Conservation (phyloP, 164 flowering plant species). For the grape (Vitis vinifera) region DNA sequence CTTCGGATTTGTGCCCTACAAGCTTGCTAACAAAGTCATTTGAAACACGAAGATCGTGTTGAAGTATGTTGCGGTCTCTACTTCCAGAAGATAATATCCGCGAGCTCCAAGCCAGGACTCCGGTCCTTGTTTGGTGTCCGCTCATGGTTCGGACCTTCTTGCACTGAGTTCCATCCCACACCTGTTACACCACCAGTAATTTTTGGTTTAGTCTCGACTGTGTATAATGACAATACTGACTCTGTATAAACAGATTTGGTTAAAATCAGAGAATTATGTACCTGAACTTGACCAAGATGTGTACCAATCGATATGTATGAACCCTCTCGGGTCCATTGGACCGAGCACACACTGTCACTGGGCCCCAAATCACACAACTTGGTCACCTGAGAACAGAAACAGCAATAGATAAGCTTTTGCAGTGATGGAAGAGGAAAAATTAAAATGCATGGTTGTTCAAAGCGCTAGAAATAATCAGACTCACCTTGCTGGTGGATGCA, state of each 20-base stretch:
- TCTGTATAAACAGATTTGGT: not conserved
- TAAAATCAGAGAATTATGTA: slow-evolving; percentile 14
- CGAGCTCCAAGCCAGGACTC: slow-evolving; percentile 94
- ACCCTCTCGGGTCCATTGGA: slow-evolving; percentile 98
- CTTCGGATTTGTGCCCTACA: slow-evolving; percentile 97
- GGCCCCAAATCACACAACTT: slow-evolving; percentile 96
- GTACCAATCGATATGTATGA: slow-evolving; percentile 95
- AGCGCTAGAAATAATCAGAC: not conserved
- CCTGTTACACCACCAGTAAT: slow-evolving; percentile 29
- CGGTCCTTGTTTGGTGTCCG: slow-evolving; percentile 95
- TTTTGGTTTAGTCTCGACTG: no score
- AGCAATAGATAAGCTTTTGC: not conserved
- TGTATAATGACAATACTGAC: no score
- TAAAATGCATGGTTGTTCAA: not conserved
- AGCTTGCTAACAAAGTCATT: slow-evolving; percentile 78
- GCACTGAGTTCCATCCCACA: slow-evolving; percentile 94
- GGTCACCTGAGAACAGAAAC: slow-evolving; percentile 59
- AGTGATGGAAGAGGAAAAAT: not conserved
- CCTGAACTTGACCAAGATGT: slow-evolving; percentile 92
- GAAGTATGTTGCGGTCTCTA: slow-evolving; percentile 90
- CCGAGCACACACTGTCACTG: slow-evolving; percentile 75
- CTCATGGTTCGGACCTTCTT: slow-evolving; percentile 84
- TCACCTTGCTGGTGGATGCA: slow-evolving; percentile 89
- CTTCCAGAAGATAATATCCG: slow-evolving; percentile 90
- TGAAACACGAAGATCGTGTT: slow-evolving; percentile 89